Evolutionary conservation across 257 asterid species (phyloP), one percentile per base, ranked within the genome.

Genomic region (Solanum lycopersicoides): DNA sequence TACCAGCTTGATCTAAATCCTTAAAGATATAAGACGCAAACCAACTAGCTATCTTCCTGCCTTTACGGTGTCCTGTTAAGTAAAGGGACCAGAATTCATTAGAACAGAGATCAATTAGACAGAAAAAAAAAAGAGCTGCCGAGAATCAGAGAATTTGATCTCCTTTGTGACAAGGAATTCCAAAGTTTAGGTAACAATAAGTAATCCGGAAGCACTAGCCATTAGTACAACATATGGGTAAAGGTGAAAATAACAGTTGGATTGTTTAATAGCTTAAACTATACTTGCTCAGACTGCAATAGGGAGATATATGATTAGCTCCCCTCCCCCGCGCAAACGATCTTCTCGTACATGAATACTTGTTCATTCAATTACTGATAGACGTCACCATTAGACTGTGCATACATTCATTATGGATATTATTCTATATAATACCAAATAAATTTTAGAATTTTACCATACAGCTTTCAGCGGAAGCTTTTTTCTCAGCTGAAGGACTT

Each of bases 1-100:
- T 90, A 68, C 86, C 90, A 84, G 88, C 89, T 87, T 92, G 95
- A 82, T 90, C 94, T 50, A 94, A 91, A 88, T 93, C 93, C 92
- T 92, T 96, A 83, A 92, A 90, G 83, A 94, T 90, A 88, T 94
- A 92, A 87, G 98, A 92, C 65, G 93, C 88, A 86, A 96, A 94
- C 99, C 98, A 95, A 86, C 94, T 92, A 50, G 98, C 95, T 88
- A 94, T 92, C 90, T 92, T 93, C 91, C 93, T 95, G 84, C 98
- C 96, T 91, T 91, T 95, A 87, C 90, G 95, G 88, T 89, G 88
- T 84, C 98, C 99, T 95, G 93, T 86, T 75, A 87, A 90, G 77
- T 76, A 50, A 82, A 82, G 30, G 69, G 45, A 30, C 45, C 69
- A 82, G 85, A 82, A 50, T 50, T 82, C 42, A 82, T 53, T 82